Conservation (phyloP, 495 filamentous ascomycete species). For the Neurospora sp. region DNA sequence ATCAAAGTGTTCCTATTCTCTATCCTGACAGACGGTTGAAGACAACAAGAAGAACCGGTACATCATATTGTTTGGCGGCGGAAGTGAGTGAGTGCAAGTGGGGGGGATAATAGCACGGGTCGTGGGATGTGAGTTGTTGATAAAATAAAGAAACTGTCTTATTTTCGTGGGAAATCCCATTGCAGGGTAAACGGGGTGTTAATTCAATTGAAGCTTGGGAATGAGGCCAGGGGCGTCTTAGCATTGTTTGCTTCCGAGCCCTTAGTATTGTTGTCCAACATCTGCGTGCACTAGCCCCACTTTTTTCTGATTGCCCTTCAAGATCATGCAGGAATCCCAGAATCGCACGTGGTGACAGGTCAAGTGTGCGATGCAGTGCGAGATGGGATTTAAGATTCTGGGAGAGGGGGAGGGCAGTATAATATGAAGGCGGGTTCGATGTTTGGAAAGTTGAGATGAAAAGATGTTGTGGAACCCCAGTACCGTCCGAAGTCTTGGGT, state of each 20-base stretch:
- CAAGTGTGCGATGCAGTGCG: neutral
- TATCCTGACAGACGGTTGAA: neutral
- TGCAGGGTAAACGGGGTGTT: neutral
- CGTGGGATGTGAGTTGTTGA: neutral
- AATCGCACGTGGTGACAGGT: neutral
- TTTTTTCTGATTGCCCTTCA: neutral
- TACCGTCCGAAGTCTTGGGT: neutral
- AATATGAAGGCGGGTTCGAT: neutral
- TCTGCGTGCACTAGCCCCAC: neutral
- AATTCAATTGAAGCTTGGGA: neutral
- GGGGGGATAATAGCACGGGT: neutral
- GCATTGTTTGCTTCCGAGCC: neutral
- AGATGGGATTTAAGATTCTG: neutral
- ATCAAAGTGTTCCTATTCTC: neutral
- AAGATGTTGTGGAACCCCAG: neutral
- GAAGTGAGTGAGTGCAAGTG: neutral
- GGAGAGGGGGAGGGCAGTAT: neutral
- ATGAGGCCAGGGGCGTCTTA: neutral
- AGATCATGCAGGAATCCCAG: neutral
- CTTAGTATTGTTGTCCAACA: neutral
- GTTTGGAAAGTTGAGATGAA: neutral
- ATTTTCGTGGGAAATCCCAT: neutral
- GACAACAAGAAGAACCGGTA: neutral
- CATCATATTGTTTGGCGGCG: neutral
- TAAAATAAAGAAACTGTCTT: neutral